A percentile compares a stretch with the other conserved stretches of the same genome.
Evolutionary conservation across 2,329 filamentous ascomycete species (phyloP).

Genomic region (Daldinia eschscholtzii): DNA sequence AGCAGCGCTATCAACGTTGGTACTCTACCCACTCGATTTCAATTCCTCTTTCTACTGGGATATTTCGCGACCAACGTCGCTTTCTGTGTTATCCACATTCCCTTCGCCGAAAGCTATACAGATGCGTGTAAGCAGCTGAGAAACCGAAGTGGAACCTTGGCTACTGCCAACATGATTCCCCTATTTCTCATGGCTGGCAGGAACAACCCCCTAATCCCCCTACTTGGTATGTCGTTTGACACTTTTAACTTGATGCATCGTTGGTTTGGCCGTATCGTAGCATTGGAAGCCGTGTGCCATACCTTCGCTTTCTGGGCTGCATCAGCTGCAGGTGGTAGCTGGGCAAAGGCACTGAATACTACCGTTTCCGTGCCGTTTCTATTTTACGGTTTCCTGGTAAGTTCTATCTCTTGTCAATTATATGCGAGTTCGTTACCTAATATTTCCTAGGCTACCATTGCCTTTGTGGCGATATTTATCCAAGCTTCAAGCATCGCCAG

Average conservation of each 20-base stretch:
- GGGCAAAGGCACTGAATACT: slow-evolving; percentile 58
- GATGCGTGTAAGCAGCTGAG: slow-evolving; percentile 66
- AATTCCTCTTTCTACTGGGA: slow-evolving; percentile 74
- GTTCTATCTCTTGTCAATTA: slow-evolving; percentile 47
- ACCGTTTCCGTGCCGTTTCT: slow-evolving; percentile 61
- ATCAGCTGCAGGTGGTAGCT: slow-evolving; percentile 59
- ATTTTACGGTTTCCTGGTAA: slow-evolving; percentile 73
- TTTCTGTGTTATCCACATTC: slow-evolving; percentile 78
- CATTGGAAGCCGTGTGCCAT: slow-evolving; percentile 76
- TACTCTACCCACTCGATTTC: slow-evolving; percentile 83
- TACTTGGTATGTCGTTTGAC: slow-evolving; percentile 82
- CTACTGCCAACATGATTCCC: slow-evolving; percentile 82
- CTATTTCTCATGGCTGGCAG: slow-evolving; percentile 79
- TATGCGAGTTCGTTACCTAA: slow-evolving; percentile 21
- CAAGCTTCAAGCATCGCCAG: slow-evolving; percentile 78
- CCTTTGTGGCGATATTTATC: slow-evolving; percentile 72
- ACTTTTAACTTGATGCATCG: slow-evolving; percentile 86
- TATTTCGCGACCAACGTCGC: slow-evolving; percentile 81
- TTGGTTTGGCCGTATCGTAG: slow-evolving; percentile 82
- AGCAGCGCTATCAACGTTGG: slow-evolving; percentile 77
- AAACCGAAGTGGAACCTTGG: slow-evolving; percentile 77
- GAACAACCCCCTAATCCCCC: slow-evolving; percentile 81
- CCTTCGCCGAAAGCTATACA: slow-evolving; percentile 64
- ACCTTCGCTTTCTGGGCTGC: slow-evolving; percentile 69
- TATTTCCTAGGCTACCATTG: slow-evolving; percentile 63